phyloP scores from a whole-genome alignment of 1,284 basidiomycete genomes.

The Sanguinoderma infundibulare region DNA sequence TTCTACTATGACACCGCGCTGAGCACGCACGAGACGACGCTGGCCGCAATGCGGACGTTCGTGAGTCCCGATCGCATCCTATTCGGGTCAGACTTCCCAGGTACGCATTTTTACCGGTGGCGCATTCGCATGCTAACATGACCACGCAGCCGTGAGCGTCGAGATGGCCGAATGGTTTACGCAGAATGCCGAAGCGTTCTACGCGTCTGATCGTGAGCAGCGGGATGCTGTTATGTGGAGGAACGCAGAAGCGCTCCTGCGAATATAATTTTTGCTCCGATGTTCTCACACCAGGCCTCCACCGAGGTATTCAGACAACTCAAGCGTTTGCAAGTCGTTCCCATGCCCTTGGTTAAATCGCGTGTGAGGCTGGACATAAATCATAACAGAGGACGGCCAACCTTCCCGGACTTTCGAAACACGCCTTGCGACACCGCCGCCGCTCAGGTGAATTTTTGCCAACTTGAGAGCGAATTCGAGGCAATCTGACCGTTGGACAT shows the following conservation, averaged over 20 bases:
- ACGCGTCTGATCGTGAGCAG: constrained; percentile 28
- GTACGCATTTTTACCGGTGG: constrained; percentile 39
- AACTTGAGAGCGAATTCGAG: not conserved
- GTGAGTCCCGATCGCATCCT: constrained; percentile 52
- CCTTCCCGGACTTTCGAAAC: not conserved
- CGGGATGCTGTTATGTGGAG: constrained; percentile 28
- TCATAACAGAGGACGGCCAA: not conserved
- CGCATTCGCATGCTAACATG: not conserved
- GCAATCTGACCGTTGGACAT: not conserved
- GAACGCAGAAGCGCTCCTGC: constrained; percentile 56
- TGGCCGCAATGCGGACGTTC: constrained; percentile 54
- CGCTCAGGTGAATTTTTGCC: not conserved
- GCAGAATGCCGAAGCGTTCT: constrained; percentile 51
- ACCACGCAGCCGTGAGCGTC: constrained; percentile 54
- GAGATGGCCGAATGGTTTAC: constrained; percentile 65
- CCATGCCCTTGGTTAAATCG: not conserved
- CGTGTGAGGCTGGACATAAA: not conserved
- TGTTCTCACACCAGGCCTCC: not conserved
- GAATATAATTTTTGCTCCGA: not conserved
- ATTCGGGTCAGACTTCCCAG: constrained; percentile 78
- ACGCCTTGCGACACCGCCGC: not conserved
- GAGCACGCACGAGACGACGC: constrained; percentile 54
- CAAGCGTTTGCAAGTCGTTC: not conserved
- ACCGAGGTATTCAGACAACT: not conserved
- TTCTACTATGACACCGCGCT: constrained; percentile 78